A percentile compares a stretch with the other conserved stretches of the same genome.
phyloP scores from a whole-genome alignment of 1,284 basidiomycete species.

The Cutaneotrichosporon spelunceum region DNA sequence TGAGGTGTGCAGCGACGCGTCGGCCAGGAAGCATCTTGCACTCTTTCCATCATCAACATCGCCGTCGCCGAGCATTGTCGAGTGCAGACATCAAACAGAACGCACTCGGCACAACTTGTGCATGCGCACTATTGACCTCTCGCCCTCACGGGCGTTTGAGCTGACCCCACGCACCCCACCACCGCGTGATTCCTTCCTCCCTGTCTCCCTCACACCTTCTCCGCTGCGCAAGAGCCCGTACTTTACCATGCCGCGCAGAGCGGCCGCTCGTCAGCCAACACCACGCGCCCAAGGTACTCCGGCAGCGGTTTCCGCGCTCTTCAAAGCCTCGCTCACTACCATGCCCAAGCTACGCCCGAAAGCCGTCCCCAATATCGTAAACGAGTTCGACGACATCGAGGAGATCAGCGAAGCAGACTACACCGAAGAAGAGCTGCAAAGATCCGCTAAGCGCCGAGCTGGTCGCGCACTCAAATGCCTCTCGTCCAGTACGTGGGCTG shows the following conservation, averaged over 20 bases:
- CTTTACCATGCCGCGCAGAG: not conserved
- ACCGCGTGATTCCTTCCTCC: not conserved
- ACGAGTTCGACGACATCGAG: conserved; percentile 17
- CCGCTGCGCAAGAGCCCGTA: not conserved
- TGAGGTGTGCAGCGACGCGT: conserved; percentile 1
- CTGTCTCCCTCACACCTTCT: not conserved
- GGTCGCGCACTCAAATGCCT: not conserved
- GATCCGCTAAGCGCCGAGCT: conserved; percentile 8
- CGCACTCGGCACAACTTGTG: not conserved
- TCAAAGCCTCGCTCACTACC: not conserved
- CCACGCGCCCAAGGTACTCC: not conserved
- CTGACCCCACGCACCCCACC: not conserved
- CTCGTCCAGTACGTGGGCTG: not conserved
- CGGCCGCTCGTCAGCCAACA: not conserved
- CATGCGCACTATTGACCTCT: conserved; percentile 5
- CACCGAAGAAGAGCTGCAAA: conserved; percentile 8
- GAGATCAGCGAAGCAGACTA: conserved; percentile 17
- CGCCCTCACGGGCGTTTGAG: conserved; percentile 1
- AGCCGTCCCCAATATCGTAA: not conserved
- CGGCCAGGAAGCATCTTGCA: not conserved
- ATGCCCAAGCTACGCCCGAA: not conserved
- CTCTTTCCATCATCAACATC: not conserved
- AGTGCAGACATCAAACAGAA: not conserved
- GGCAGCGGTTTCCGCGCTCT: not conserved
- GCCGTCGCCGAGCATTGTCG: not conserved